Base-by-base conservation (phyloP, 2,329 filamentous ascomycete genomes). In the Alternaria alternata region DNA sequence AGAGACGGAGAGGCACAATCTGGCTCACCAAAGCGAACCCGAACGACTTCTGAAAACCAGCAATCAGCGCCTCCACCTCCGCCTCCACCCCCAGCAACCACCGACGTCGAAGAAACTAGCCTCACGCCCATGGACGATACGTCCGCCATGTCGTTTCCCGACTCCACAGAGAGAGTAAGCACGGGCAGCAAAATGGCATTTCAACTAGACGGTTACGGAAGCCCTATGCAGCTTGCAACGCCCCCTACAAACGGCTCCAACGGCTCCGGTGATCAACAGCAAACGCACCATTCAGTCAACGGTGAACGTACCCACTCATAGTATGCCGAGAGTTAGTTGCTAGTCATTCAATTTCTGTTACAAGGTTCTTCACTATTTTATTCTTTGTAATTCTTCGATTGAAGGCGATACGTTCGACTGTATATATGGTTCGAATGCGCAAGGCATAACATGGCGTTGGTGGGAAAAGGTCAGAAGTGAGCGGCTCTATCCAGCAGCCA, bases 191-290 rank as follows among this genome's bases (percentile, higher is more conserved):
- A 66, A 36, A 5, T 51, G 5, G 32, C 57, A 2, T 8, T 65
- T 3, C 55, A 59, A n/a, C 44, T 52, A 18, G 65, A 62, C 22
- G 64, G 59, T 5, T 51, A 68, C 24, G 47, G 53, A 20, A 80
- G 78, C 54, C 78, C 79, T 9, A 75, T 75, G 66, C 82, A 84
- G 62, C 78, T 81, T 22, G 82, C 81, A 4, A 84, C 81, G 9
- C 82, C 77, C 14, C 74, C 75, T 5, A 78, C 75, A 11, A 78
- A 77, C 43, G 75, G 75, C 38, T 73, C 71, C 14, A 68, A 77
- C 43, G 75, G 75, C 38, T 73, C 71, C n/a, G 68, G 61, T 22
- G 71, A 71, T 43, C 63, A 73, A 39, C 52, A 56, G 14, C 36
- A 11, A 0, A 18, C 24, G 12, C 38, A 26, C 4, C 38, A 39